phyloP scores from a whole-genome alignment of 1,284 basidiomycete species.

The Sanguinoderma infundibulare region DNA sequence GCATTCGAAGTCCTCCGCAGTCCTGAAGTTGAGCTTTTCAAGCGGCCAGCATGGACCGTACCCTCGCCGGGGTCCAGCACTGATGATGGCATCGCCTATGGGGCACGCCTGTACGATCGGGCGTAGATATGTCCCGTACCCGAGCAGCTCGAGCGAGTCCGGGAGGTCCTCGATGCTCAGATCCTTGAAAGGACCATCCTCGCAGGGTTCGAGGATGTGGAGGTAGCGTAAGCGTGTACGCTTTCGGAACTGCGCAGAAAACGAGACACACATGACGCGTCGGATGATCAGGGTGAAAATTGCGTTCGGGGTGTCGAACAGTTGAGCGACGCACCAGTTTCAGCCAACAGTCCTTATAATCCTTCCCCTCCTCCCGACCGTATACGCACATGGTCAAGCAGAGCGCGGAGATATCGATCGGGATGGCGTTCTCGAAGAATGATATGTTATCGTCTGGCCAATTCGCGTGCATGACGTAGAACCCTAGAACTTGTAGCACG shows the following conservation, averaged over 20 bases:
- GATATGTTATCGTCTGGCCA: not conserved
- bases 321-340: not conserved
- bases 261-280: not conserved
- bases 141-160: not conserved
- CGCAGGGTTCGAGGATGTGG: not conserved
- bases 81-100: too few relatives aligned
- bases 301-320: not conserved
- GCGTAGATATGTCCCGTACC: not conserved
- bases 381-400: too few relatives aligned
- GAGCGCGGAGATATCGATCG: not conserved
- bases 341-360: too few relatives aligned
- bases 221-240: not conserved
- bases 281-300: too few relatives aligned
- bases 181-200: not conserved
- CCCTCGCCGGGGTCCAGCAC: too few relatives aligned
- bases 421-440: not conserved
- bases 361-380: too few relatives aligned
- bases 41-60: not conserved
- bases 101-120: not conserved
- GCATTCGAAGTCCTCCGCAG: not conserved
- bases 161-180: not conserved
- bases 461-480: not conserved
- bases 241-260: not conserved
- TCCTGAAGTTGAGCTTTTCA: not conserved
- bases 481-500: conserved; percentile 9